Evolutionary conservation across 106 monocot species (phyloP), one percentile per base, ranked within the genome.

Genomic region (Gastrodia elata): DNA sequence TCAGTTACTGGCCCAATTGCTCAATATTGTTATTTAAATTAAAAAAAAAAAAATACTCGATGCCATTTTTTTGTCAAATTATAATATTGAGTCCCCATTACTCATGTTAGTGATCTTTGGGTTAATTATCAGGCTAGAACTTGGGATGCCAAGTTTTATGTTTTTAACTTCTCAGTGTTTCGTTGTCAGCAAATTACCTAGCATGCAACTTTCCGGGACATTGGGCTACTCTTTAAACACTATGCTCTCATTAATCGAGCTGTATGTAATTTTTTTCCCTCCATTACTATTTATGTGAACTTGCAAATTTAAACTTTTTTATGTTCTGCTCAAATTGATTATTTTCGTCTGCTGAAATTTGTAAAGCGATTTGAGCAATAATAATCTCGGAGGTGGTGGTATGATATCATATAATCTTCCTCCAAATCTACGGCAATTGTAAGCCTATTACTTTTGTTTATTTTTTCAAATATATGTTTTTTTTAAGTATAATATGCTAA

Each of bases 351-450:
- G 18, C 8, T 70, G 55, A 58, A 9, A 55, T 78, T 77, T 20
- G 18, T 78, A 72, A 83, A 90, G 90, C 39, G 90, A 90, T 70
- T 36, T 90, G 84, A 90, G 86, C 80, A 80, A 87, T 59, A 90
- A 90, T 70, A 84, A 84, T 64, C 76, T 90, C 73, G 90, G 90
- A 44, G 79, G 77, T 35, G 75, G 85, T 37, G 52, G 38, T 22
- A 64, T 71, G 43, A 84, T 90, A 80, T 77, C 83, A 41, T 90
- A 90, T 71, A 82, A 84, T 77, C 81, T 90, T 70, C 90, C 90
- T 68, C 84, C 80, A 40, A 90, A 90, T 24, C 80, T 90, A 10
- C 75, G 80, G 61, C 79, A 33, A 18, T 72, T 90, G 90, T 90
- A 82, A 90, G 83, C 75, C 0, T 27, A 28, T 76, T 74, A n/a